Base-by-base conservation (phyloP, 257 asterid species). In the Rubia yunnanensis region DNA sequence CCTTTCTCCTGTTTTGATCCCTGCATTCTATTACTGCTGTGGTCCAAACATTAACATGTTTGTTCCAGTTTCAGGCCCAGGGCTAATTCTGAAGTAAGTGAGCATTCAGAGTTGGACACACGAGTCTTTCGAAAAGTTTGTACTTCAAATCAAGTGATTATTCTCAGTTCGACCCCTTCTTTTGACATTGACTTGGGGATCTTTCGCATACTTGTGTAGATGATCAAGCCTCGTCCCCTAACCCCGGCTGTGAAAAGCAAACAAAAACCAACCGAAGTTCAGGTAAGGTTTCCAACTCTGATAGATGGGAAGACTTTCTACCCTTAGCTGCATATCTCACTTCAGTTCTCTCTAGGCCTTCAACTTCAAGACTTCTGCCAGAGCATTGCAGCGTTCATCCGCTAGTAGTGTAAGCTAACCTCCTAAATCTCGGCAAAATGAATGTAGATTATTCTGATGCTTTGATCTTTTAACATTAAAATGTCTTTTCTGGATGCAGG, bases 301-400 rank as follows among this genome's bases (percentile, higher is more conserved):
- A 5, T 44, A 26, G 18, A 44, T 39, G 17, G 4, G 48, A 39
- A 18, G 15, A 13, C 57, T 50, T 28, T 1, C 18, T 18, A 1
- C 5, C 4, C 8, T 10, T 53, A 22, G 3, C n/a, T 35, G 13
- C 39, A 41, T 55, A 68, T 72, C 52, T 59, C 58, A 63, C 48
- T 24, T 23, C 14, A 17, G 14, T 32, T 76, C 56, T 65, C 5
- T 63, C 28, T 70, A 86, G 96, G 85, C 71, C 39, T 78, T 85
- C 71, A 77, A 74, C 72, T 80, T 80, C 76, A 81, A 74, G 81
- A 83, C 94, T 38, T 72, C 36, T 62, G 85, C 83, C 71, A 84
- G 89, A 66, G 88, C 92, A 34, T 63, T 70, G 69, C 90, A 77
- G 36, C 85, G 75, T 73, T 79, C 86, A 67, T 80, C 82, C 57